Conservation (phyloP, 2,329 filamentous ascomycete genomes). For the Metarhizium anisopliae region DNA sequence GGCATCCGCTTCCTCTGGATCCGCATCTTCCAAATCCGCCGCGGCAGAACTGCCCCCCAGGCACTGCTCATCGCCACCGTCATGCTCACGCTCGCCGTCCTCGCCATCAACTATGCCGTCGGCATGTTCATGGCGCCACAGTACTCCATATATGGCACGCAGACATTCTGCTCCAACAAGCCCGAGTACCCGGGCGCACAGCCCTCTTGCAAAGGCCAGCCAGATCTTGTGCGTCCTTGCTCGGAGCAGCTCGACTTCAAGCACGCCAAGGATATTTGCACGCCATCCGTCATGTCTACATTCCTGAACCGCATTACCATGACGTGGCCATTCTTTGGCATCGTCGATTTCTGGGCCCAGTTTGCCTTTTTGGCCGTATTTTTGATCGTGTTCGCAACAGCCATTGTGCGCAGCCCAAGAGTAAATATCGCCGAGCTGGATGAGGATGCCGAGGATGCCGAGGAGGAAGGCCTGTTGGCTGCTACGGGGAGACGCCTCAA, state of each 20-base stretch:
- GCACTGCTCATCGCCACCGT: slow-evolving; percentile 86
- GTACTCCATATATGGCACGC: slow-evolving; percentile 87
- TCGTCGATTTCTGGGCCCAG: slow-evolving; percentile 91
- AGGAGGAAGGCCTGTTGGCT: slow-evolving; percentile 86
- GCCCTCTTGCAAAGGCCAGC: slow-evolving; percentile 66
- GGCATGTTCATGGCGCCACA: slow-evolving; percentile 93
- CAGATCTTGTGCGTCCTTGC: slow-evolving; percentile 69
- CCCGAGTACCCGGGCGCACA: slow-evolving; percentile 52
- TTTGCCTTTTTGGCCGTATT: slow-evolving; percentile 85
- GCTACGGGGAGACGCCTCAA: slow-evolving; percentile 74
- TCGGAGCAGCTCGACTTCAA: slow-evolving; percentile 64
- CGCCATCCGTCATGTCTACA: slow-evolving; percentile 80
- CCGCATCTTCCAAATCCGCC: slow-evolving; percentile 81
- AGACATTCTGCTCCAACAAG: slow-evolving; percentile 80
- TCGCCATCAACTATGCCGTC: slow-evolving; percentile 88
- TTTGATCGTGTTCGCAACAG: slow-evolving; percentile 68
- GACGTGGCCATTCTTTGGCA: slow-evolving; percentile 92
- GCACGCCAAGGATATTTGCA: slow-evolving; percentile 76
- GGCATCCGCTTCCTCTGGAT: slow-evolving; percentile 97
- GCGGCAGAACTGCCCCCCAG: slow-evolving; percentile 82
- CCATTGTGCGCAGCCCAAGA: slow-evolving; percentile 71
- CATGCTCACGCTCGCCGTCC: slow-evolving; percentile 77
- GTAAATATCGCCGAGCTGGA: slow-evolving; percentile 71
- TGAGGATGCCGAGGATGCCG: slow-evolving; percentile 81
- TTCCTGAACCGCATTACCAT: slow-evolving; percentile 88